Conservation (phyloP, 805 yeast species). For the Saccharomyces kudriavzevii region DNA sequence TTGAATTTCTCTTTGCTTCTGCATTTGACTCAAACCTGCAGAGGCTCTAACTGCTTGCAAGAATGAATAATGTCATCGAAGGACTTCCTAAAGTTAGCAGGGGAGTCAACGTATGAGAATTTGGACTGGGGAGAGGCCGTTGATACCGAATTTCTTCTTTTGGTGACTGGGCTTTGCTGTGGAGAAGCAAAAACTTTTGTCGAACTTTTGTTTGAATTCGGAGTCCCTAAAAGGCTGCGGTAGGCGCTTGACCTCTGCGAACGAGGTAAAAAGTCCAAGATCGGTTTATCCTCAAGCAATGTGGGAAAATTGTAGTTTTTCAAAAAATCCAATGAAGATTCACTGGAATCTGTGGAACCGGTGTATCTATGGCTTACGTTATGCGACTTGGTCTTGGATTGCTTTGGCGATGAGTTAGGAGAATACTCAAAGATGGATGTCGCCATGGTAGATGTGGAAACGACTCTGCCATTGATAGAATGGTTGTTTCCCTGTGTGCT, state of each 20-base stretch:
- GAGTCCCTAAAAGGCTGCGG: not conserved
- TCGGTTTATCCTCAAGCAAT: slow-evolving; percentile 17
- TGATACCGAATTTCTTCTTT: not conserved
- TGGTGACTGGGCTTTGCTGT: not conserved
- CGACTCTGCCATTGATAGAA: slow-evolving; percentile 15
- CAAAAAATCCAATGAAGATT: slow-evolving; percentile 21
- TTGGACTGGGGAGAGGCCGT: not conserved
- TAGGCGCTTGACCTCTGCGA: not conserved
- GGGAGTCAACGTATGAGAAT: not conserved
- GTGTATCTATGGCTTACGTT: slow-evolving; percentile 3
- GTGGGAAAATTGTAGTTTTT: slow-evolving; percentile 27
- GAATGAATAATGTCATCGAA: not conserved
- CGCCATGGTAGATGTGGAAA: slow-evolving; percentile 28
- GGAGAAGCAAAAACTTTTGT: not conserved
- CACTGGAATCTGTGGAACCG: slow-evolving; percentile 11
- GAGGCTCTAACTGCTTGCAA: not conserved
- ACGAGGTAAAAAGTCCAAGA: slow-evolving; percentile 5
- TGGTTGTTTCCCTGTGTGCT: not conserved
- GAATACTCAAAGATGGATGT: slow-evolving; percentile 12
- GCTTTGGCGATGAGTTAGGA: slow-evolving; percentile 1
- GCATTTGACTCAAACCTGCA: not conserved
- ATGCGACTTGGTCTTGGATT: not conserved
- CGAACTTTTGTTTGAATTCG: not conserved
- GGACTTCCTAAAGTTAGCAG: not conserved
- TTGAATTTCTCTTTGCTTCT: not conserved